These are phyloP conservation scores for Plenodomus lindquistii DNA, from an alignment of 2,329 filamentous ascomycete genomes.

Conservation along the genomic window DNA sequence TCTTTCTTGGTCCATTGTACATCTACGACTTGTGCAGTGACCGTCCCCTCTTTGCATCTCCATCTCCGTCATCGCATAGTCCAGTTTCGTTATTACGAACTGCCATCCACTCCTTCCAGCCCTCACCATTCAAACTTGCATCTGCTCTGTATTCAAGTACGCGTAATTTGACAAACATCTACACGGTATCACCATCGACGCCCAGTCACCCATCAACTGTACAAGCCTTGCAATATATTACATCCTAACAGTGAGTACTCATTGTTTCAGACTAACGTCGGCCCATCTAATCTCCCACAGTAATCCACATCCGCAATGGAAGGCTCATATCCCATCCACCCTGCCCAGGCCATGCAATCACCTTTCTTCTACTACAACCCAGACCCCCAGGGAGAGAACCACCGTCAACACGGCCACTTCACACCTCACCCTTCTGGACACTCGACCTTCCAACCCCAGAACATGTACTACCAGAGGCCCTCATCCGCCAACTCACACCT, in stretches of 20 bases:
- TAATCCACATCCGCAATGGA: slow-evolving; percentile 61
- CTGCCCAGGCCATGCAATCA: slow-evolving; percentile 65
- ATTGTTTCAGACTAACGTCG: not conserved
- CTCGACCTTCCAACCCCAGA: slow-evolving; percentile 47
- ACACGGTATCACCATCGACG: slow-evolving; percentile 7
- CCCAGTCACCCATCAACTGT: slow-evolving; percentile 3
- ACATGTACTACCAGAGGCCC: slow-evolving; percentile 57
- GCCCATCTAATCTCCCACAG: slow-evolving; percentile 9
- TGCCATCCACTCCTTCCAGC: slow-evolving; percentile 47
- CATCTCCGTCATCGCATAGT: slow-evolving; percentile 28
- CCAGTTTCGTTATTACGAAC: slow-evolving; percentile 45
- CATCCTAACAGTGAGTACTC: not conserved
- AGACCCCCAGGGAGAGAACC: slow-evolving; percentile 68
- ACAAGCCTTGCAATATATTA: not conserved
- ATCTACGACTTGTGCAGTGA: slow-evolving; percentile 4
- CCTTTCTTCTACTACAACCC: slow-evolving; percentile 88
- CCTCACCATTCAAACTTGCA: slow-evolving; percentile 24
- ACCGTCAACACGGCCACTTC: slow-evolving; percentile 75
- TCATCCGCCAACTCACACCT: slow-evolving; percentile 66
- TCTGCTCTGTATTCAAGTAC: slow-evolving; percentile 24
- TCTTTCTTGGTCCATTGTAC: slow-evolving; percentile 39
- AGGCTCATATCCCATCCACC: slow-evolving; percentile 59
- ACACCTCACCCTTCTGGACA: slow-evolving; percentile 57
- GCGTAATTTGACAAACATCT: slow-evolving; percentile 30
- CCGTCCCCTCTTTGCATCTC: slow-evolving; percentile 15